phyloP scores from a whole-genome alignment of 345 rosid species.

The Garcia nutans region DNA sequence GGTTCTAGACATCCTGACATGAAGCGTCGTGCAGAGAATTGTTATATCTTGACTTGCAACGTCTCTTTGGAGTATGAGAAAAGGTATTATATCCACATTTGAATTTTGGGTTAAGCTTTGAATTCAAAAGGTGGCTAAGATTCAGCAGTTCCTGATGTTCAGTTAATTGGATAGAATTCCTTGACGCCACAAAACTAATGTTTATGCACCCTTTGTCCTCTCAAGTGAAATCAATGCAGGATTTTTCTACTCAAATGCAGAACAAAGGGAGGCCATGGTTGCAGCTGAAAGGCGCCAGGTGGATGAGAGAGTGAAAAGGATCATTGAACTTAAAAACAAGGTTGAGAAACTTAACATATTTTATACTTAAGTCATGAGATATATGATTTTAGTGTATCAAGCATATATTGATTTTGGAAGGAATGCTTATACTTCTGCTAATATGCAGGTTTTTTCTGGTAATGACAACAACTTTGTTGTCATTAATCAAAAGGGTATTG shows the following conservation, averaged over 20 bases:
- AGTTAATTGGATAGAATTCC: slow-evolving; percentile 1
- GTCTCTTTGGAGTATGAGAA: slow-evolving; percentile 94
- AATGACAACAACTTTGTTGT: slow-evolving; percentile 77
- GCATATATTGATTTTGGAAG: background rate
- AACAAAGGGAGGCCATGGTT: slow-evolving; percentile 98
- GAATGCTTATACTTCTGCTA: slow-evolving; percentile 16
- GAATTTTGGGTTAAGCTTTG: background rate
- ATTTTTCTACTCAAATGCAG: slow-evolving; percentile 97
- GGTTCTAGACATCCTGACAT: slow-evolving; percentile 99
- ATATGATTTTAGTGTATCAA: slow-evolving; percentile 1
- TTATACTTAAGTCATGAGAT: background rate
- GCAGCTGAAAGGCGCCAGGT: slow-evolving; percentile 87
- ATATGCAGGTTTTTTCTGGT: slow-evolving; percentile 77
- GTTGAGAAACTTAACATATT: slow-evolving; percentile 30
- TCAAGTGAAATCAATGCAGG: slow-evolving; percentile 97
- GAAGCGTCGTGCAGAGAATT: slow-evolving; percentile 95
- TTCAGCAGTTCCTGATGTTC: background rate
- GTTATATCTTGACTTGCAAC: slow-evolving; percentile 90
- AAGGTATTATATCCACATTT: slow-evolving; percentile 45
- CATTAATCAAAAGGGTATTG: slow-evolving; percentile 97
- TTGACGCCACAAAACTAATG: slow-evolving; percentile 34
- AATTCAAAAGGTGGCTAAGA: background rate
- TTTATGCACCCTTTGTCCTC: slow-evolving; percentile 6
- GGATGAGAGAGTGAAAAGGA: slow-evolving; percentile 79
- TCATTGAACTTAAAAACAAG: slow-evolving; percentile 87